Evolutionary conservation across 257 asterid species (phyloP).

Genomic region (Solanum chiquidenum): DNA sequence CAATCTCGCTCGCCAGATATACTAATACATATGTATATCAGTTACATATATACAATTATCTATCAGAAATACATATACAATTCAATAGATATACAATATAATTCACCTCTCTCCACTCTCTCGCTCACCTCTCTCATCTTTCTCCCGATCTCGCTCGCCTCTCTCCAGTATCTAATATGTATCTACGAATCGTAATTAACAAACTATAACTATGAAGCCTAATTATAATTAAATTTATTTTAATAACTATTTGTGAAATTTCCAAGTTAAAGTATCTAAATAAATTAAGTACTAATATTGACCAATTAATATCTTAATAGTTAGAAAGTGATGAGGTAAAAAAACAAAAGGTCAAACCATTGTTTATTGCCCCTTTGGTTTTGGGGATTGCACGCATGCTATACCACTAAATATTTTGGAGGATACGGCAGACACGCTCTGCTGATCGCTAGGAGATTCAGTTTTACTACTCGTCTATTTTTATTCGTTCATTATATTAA

Average conservation of each 20-base stretch:
- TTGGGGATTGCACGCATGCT: background rate
- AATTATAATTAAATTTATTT: too few species aligned
- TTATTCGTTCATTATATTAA: too few species aligned
- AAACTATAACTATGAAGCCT: accelerated
- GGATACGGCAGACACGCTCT: background rate
- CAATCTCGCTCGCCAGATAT: too few species aligned
- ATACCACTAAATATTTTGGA: background rate
- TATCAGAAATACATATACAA: too few species aligned
- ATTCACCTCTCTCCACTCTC: too few species aligned
- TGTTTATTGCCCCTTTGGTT: background rate
- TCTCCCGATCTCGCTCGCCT: background rate
- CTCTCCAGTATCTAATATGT: background rate
- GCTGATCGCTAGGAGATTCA: background rate
- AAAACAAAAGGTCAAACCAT: background rate
- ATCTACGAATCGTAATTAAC: too few species aligned
- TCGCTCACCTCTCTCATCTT: background rate
- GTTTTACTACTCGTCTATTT: too few species aligned
- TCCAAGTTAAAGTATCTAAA: background rate
- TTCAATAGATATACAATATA: too few species aligned
- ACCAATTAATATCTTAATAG: background rate
- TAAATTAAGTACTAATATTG: background rate
- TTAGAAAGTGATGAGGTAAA: background rate
- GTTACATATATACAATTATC: too few species aligned
- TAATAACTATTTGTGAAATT: too few species aligned
- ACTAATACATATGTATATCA: too few species aligned